These are phyloP conservation scores for Cordia subcordata DNA, from an alignment of 257 asterid species.

Conservation along the genomic window DNA sequence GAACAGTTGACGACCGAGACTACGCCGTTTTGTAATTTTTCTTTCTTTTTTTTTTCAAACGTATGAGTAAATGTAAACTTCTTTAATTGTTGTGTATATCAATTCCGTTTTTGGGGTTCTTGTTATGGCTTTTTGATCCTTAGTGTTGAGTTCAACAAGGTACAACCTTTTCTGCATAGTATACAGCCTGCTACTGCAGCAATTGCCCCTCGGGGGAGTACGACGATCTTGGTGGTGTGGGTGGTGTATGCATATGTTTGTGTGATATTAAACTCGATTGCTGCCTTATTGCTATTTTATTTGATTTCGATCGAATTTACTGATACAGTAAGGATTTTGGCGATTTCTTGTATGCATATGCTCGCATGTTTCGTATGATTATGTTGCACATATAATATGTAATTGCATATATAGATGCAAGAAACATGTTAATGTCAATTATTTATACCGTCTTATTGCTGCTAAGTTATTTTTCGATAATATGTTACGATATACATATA, in stretches of 20 bases:
- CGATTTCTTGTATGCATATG: too few species aligned
- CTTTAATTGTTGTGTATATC: neutral
- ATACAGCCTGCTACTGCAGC: neutral
- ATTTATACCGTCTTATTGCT: neutral
- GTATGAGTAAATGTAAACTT: slow-evolving; percentile 12
- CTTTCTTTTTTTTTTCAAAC: too few species aligned
- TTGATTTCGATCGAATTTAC: neutral
- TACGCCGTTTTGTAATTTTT: neutral
- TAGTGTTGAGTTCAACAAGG: neutral
- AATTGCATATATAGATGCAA: too few species aligned
- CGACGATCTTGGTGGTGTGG: neutral
- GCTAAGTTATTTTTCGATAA: neutral
- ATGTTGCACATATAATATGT: neutral
- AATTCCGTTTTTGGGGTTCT: neutral
- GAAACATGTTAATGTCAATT: too few species aligned
- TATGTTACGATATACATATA: too few species aligned
- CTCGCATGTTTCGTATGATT: neutral
- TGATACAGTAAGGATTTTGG: neutral
- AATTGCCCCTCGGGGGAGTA: neutral
- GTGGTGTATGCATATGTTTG: neutral
- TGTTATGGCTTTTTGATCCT: neutral
- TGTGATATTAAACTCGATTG: neutral
- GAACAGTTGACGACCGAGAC: slow-evolving; percentile 12
- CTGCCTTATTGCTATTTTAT: neutral
- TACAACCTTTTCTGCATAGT: slow-evolving; percentile 4